phyloP scores from a whole-genome alignment of 2,329 filamentous ascomycete species.

The Hymenotorrendiella dingleyae region DNA sequence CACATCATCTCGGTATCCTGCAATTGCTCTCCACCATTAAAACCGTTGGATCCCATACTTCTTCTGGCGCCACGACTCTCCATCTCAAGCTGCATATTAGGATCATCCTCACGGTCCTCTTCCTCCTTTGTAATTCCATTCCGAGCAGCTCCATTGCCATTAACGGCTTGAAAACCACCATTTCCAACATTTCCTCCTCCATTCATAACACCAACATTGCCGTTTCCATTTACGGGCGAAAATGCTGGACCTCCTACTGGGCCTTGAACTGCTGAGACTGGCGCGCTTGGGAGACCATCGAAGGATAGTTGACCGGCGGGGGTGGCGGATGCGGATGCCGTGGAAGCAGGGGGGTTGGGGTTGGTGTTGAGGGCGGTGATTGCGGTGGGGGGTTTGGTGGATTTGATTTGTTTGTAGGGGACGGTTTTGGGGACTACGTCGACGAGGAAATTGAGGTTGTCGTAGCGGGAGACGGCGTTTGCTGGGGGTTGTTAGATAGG shows the following conservation, averaged over 20 bases:
- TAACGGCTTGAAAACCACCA: not conserved
- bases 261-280: not conserved
- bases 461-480: constrained; percentile 77
- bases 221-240: not conserved
- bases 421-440: constrained; percentile 86
- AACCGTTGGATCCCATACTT: constrained; percentile 14
- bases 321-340: not conserved
- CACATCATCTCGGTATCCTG: constrained; percentile 29
- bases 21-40: constrained; percentile 11
- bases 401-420: constrained; percentile 74
- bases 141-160: not conserved
- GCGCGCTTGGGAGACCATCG: too few relatives aligned
- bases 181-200: constrained; percentile 16
- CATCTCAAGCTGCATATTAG: constrained; percentile 29
- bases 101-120: constrained; percentile 18
- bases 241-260: not conserved
- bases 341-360: too few relatives aligned
- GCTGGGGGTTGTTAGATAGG: constrained; percentile 43
- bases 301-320: too few relatives aligned
- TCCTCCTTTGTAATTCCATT: not conserved
- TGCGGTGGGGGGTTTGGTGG: constrained; percentile 42
- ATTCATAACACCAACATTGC: constrained; percentile 12
- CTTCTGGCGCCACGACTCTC: constrained; percentile 23
- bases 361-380: not conserved
- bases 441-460: constrained; percentile 90